phyloP scores from a whole-genome alignment of 148 eudicot genomes.

The Rhododendron williamsianum region DNA sequence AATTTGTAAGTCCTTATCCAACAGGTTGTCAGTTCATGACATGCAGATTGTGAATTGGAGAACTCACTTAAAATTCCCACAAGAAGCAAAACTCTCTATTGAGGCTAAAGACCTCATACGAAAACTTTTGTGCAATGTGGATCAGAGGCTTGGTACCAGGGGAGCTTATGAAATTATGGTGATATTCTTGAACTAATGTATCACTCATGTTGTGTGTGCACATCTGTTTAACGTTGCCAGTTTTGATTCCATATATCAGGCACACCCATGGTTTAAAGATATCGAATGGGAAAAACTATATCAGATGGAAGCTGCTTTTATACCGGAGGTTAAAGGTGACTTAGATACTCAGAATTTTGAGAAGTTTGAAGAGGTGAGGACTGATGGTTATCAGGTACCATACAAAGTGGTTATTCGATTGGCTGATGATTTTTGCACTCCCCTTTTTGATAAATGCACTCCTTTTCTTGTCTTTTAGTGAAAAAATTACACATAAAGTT shows the following conservation, averaged over 20 bases:
- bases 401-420: background rate
- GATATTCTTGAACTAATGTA: background rate
- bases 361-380: slow-evolving; percentile 37
- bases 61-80: slow-evolving; percentile 16
- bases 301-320: slow-evolving; percentile 36
- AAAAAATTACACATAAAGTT: too few relatives aligned
- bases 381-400: background rate
- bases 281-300: slow-evolving; percentile 34
- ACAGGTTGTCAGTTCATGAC: background rate
- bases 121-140: slow-evolving; percentile 26
- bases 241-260: slow-evolving; percentile 16
- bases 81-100: slow-evolving; percentile 26
- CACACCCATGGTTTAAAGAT: slow-evolving; percentile 33
- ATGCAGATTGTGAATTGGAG: slow-evolving; percentile 36
- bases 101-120: slow-evolving; percentile 30
- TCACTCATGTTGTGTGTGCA: background rate
- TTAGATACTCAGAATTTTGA: slow-evolving; percentile 39
- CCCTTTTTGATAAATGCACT: too few relatives aligned
- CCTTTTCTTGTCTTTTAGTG: too few relatives aligned
- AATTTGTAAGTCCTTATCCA: background rate
- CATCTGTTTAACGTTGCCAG: background rate
- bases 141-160: slow-evolving; percentile 24
- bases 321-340: slow-evolving; percentile 39
- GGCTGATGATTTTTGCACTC: too few relatives aligned
- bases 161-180: slow-evolving; percentile 35